Conservation (phyloP, 106 monocot genomes). For the Dactylorhiza incarnata region DNA sequence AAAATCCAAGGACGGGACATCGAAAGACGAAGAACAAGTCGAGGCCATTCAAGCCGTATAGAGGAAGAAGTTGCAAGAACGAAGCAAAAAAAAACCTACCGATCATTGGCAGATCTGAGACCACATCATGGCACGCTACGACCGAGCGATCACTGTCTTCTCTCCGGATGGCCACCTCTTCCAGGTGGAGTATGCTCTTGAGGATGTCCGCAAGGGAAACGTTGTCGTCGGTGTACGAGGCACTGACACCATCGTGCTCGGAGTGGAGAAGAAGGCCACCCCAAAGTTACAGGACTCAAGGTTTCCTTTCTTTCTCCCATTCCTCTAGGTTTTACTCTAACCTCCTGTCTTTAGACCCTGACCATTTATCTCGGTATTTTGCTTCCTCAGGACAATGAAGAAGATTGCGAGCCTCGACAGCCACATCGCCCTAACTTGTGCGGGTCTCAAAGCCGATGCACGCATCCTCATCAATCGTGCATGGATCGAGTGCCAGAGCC, state of each 20-base stretch:
- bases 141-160: constrained; percentile 70
- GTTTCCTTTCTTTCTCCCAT: constrained; percentile 14
- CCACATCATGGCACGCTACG: constrained; percentile 84
- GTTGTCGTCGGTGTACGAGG: constrained; percentile 94
- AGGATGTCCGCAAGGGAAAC: constrained; percentile 95
- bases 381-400: constrained; percentile 41
- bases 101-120: neutral
- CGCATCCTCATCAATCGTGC: constrained; percentile 83
- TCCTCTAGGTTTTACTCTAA: neutral
- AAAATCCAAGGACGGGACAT: no score
- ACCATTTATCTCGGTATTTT: neutral
- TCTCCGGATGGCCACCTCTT: no score
- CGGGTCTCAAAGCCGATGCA: constrained; percentile 93
- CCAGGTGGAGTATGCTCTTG: no score
- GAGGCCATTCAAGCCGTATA: no score
- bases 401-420: constrained; percentile 87
- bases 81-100: neutral
- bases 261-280: constrained; percentile 94
- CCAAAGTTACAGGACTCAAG: constrained; percentile 93
- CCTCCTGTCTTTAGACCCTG: neutral
- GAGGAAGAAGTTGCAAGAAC: no score
- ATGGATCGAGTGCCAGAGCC: constrained; percentile 91
- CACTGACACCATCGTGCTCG: constrained; percentile 87
- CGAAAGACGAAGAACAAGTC: no score
- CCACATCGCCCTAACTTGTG: constrained; percentile 87